Evolutionary conservation across 208 protist genomes (phyloP).

Genomic region (Trypanosoma caninum): DNA sequence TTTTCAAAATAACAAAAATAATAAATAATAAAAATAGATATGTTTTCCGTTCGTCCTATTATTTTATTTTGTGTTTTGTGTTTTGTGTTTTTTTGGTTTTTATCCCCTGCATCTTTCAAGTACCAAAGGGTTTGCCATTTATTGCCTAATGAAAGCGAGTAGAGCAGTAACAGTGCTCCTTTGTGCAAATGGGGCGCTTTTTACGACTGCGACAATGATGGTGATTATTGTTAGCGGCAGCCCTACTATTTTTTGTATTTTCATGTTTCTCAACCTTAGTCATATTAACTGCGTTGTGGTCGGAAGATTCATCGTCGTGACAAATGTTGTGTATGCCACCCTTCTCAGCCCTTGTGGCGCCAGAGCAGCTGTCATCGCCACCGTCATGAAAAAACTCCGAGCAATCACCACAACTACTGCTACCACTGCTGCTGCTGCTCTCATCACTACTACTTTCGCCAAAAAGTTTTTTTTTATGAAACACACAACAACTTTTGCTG

Average conservation of each 20-base stretch:
- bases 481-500: constrained; percentile 86
- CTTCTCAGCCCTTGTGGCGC: no score
- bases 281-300: not conserved
- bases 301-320: not conserved
- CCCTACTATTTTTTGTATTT: not conserved
- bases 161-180: constrained; percentile 69
- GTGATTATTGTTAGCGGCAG: not conserved
- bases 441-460: constrained; percentile 76
- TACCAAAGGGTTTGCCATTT: no score
- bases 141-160: constrained; percentile 60
- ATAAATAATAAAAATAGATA: no score
- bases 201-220: constrained; percentile 23
- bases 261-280: not conserved
- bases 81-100: no score
- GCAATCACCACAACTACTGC: constrained; percentile 9
- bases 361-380: not conserved
- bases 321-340: no score
- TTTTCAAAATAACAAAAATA: no score
- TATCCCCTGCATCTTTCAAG: no score
- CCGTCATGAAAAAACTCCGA: not conserved
- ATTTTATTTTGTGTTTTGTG: no score
- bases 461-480: constrained; percentile 88
- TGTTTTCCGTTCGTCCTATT: no score
- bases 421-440: constrained; percentile 31
- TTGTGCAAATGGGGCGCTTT: constrained; percentile 36